Percentiles rank a stretch among this genome's conserved stretches.
Conservation (phyloP, 2,329 filamentous ascomycete genomes). For the Byssochlamys sp. region DNA sequence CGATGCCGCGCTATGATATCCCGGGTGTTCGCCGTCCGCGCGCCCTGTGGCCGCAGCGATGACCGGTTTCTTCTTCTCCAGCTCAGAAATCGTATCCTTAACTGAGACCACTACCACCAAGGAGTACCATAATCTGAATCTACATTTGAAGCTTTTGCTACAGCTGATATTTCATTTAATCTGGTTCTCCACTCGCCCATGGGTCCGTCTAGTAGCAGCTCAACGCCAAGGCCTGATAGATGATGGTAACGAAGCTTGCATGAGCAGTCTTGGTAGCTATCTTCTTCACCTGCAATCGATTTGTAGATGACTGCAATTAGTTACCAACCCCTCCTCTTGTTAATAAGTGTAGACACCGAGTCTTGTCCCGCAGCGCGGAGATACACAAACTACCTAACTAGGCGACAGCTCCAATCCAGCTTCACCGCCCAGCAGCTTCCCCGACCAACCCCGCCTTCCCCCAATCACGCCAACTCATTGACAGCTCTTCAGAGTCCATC, state of each 20-base stretch:
- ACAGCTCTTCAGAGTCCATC: not conserved
- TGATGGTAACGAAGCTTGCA: not conserved
- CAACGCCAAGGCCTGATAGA: no score
- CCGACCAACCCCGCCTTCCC: not conserved
- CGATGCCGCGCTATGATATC: not conserved
- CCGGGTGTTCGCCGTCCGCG: not conserved
- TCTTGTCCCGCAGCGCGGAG: not conserved
- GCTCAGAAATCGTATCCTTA: not conserved
- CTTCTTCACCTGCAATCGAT: not conserved
- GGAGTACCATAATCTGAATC: not conserved
- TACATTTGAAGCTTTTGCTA: not conserved
- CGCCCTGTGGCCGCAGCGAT: not conserved
- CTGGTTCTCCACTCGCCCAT: not conserved
- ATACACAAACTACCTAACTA: not conserved
- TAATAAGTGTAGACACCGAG: not conserved
- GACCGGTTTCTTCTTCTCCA: not conserved
- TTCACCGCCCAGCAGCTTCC: not conserved
- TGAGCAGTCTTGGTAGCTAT: not conserved
- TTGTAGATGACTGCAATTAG: no score
- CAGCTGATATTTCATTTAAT: not conserved
- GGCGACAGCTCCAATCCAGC: not conserved
- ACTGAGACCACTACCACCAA: not conserved
- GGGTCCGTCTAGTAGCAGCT: no score
- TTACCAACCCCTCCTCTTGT: no score
- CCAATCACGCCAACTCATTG: not conserved